phyloP scores from a whole-genome alignment of 2,329 filamentous ascomycete species.

The Pyrenophora tritici-repentis region DNA sequence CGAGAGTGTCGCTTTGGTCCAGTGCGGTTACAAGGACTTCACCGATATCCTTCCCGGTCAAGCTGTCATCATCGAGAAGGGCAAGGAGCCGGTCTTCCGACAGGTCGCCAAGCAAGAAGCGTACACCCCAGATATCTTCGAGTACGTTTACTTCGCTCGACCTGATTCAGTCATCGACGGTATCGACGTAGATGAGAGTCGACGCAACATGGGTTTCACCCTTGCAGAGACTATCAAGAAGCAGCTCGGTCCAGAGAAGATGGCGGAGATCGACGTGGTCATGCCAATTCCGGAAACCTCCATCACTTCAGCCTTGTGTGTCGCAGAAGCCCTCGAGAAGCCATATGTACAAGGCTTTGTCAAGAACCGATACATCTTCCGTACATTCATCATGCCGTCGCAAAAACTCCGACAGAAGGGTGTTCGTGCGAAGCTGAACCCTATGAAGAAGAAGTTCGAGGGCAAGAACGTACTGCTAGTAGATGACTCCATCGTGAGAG shows the following conservation, averaged over 20 bases:
- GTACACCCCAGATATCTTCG: constrained; percentile 86
- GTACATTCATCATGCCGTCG: constrained; percentile 85
- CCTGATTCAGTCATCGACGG: constrained; percentile 85
- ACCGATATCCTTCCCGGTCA: constrained; percentile 80
- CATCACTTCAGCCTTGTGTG: constrained; percentile 76
- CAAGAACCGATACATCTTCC: constrained; percentile 87
- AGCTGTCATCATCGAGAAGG: constrained; percentile 84
- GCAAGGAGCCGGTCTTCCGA: constrained; percentile 71
- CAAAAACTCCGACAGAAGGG: constrained; percentile 82
- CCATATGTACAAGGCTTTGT: constrained; percentile 82
- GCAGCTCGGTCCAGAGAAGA: constrained; percentile 68
- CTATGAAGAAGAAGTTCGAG: constrained; percentile 83
- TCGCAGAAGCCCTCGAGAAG: constrained; percentile 76
- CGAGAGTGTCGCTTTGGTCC: constrained; percentile 80
- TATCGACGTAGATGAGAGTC: constrained; percentile 81
- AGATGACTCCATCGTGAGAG: constrained; percentile 88
- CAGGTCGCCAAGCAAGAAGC: constrained; percentile 71
- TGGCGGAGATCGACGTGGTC: constrained; percentile 80
- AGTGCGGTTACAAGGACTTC: constrained; percentile 79
- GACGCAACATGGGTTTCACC: constrained; percentile 84
- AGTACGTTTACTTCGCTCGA: constrained; percentile 85
- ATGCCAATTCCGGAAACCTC: constrained; percentile 85
- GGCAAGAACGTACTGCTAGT: constrained; percentile 81
- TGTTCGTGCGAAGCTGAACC: constrained; percentile 85
- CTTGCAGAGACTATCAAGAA: constrained; percentile 74